Conservation (phyloP, 108 stramenopile species). For the Nitzschia palea region DNA sequence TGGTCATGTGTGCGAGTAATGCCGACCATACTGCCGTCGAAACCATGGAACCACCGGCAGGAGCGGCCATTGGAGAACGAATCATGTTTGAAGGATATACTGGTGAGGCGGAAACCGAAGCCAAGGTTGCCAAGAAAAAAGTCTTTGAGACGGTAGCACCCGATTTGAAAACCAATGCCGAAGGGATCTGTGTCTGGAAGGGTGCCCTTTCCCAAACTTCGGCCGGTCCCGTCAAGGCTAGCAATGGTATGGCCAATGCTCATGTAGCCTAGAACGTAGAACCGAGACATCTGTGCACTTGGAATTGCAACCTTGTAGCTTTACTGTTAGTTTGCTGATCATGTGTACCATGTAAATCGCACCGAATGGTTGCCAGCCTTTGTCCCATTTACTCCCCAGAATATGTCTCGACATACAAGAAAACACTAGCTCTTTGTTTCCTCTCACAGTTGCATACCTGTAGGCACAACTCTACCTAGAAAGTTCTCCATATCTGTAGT, state of each 20-base stretch:
- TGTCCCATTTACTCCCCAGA: too few species aligned
- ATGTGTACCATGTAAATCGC: too few species aligned
- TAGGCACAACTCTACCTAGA: too few species aligned
- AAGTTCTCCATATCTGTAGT: too few species aligned
- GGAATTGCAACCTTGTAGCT: too few species aligned
- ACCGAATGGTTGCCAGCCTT: too few species aligned
- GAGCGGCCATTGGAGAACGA: slow-evolving; percentile 78
- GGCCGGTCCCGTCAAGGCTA: slow-evolving; percentile 65
- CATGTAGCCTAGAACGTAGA: slow-evolving; percentile 60
- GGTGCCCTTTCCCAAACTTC: slow-evolving; percentile 57
- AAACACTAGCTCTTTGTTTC: too few species aligned
- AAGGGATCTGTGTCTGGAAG: slow-evolving; percentile 81
- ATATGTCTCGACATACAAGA: too few species aligned
- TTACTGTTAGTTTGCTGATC: too few species aligned
- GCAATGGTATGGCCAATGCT: slow-evolving; percentile 81
- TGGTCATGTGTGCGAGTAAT: slow-evolving; percentile 90
- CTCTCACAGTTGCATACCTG: too few species aligned
- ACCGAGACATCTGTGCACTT: background rate
- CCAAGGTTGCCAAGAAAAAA: slow-evolving; percentile 91
- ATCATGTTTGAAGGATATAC: slow-evolving; percentile 67
- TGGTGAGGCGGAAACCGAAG: slow-evolving; percentile 83
- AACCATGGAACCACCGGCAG: slow-evolving; percentile 78
- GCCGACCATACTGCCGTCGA: slow-evolving; percentile 79
- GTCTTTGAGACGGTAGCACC: slow-evolving; percentile 82
- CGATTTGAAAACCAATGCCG: slow-evolving; percentile 74